These are phyloP conservation scores for Neurospora sp. DNA, from an alignment of 495 filamentous ascomycete species.

Conservation along the genomic window DNA sequence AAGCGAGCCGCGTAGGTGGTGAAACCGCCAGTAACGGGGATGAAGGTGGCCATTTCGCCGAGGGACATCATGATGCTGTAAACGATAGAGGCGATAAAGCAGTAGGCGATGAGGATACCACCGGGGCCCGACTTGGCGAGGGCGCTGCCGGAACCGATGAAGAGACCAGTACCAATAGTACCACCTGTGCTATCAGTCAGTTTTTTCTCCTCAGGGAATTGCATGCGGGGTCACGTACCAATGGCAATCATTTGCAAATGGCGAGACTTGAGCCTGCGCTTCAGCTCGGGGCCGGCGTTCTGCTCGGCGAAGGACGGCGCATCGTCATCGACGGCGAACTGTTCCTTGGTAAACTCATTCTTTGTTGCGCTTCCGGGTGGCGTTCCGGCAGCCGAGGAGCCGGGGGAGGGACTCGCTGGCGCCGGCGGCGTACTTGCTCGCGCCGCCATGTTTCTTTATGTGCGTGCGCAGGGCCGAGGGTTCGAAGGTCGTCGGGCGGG, in stretches of 20 bases:
- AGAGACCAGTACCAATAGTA: constrained; percentile 67
- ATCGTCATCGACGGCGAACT: not conserved
- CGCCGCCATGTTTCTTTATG: not conserved
- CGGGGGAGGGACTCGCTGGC: not conserved
- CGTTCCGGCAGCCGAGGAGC: not conserved
- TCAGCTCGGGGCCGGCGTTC: constrained; percentile 1
- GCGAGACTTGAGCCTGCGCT: constrained; percentile 1
- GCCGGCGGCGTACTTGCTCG: not conserved
- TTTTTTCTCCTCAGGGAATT: not conserved
- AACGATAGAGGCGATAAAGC: constrained; percentile 56
- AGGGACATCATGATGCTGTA: constrained; percentile 49
- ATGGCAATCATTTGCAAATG: constrained; percentile 7
- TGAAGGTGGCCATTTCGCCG: constrained; percentile 66
- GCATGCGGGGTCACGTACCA: not conserved
- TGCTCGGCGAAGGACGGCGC: not conserved
- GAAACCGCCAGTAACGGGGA: constrained; percentile 67
- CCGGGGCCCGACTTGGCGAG: constrained; percentile 55
- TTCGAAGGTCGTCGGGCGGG: not conserved
- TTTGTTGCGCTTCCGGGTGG: not conserved
- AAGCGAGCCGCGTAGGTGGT: constrained; percentile 65
- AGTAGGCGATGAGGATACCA: constrained; percentile 57
- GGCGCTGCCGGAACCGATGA: constrained; percentile 58
- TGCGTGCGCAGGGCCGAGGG: not conserved
- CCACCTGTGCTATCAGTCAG: constrained; percentile 37
- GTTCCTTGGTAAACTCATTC: not conserved